Evolutionary conservation across 2,329 filamentous ascomycete species (phyloP), one percentile per base, ranked within the genome.

Genomic region (Aurifilum marmelostoma): DNA sequence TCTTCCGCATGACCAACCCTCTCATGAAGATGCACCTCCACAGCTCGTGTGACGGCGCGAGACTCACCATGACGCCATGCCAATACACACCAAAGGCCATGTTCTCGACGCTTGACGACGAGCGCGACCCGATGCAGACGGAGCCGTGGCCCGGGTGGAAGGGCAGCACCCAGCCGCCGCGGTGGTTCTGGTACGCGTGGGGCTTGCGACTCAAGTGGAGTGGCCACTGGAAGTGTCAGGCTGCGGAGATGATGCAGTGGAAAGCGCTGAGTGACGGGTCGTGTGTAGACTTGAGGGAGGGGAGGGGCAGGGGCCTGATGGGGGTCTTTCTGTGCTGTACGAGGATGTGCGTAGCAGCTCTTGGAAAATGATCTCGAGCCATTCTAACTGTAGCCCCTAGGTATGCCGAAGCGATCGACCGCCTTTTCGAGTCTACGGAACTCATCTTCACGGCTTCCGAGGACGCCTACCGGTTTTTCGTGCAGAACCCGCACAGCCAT

Each of bases 221-320:
- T 9, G 66, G 65, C 27, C 75, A 76, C 65, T 75, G 73, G 74
- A 67, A 70, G 47, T 76, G 75, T 58, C 75, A 76, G 72, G 67
- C 70, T 2, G 70, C 66, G 24, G 41, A 71, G 16, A 74, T 75
- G 71, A 27, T 61, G 47, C 67, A 69, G 7, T 75, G 74, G 74
- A 68, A 72, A 37, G 67, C 70, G 14, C 34, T 18, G 9, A 71
- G 65, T 3, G 62, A 64, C 4, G 67, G 65, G 2, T 71, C 65
- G 18, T 69, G 65, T 63, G 43, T 65, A 32, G 70, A 70, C 18
- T 39, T 68, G 32, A 63, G 59, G 29, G 9, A 21, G 43, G 27
- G 16, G 12, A 21, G 69, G 63, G 18, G 69, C 69, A 74, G 74
- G 43, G 43, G 43, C 1, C 7, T 47, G 43, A 58, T 75, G 60